Evolutionary conservation across 192 early-diverging fungal genomes (phyloP).

Genomic region (Umbelopsis vinacea): DNA sequence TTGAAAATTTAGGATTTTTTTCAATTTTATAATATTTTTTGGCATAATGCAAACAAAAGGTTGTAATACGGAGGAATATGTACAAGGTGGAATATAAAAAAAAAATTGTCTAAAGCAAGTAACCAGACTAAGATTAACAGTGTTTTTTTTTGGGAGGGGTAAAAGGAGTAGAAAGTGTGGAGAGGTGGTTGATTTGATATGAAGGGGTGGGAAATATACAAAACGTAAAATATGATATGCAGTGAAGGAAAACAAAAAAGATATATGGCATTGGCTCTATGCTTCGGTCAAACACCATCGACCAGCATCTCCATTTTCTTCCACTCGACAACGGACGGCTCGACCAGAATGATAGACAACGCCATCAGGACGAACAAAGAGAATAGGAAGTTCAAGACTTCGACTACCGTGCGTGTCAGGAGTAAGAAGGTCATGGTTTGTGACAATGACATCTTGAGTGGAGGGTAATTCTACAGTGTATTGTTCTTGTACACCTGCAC

Average conservation of each 20-base stretch:
- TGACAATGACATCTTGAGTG: conserved; percentile 41
- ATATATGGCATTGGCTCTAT: background rate
- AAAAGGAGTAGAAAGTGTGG: background rate
- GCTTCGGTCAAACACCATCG: conserved; percentile 25
- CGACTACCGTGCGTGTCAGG: conserved; percentile 27
- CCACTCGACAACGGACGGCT: conserved; percentile 27
- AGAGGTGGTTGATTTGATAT: background rate
- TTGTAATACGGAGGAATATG: background rate
- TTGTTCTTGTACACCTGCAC: conserved; percentile 20
- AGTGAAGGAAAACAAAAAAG: background rate
- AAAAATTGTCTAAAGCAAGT: background rate
- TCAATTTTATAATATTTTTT: background rate
- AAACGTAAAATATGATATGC: background rate
- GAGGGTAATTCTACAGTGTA: conserved; percentile 29
- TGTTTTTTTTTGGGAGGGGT: background rate
- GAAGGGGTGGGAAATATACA: background rate
- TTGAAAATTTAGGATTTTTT: no score
- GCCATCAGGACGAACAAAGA: conserved; percentile 39
- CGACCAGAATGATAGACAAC: conserved; percentile 38
- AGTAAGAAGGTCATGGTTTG: conserved; percentile 38
- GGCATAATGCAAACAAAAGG: background rate
- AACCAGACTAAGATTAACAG: conserved; percentile 4
- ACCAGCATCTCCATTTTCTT: conserved; percentile 25
- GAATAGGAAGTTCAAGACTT: conserved; percentile 30
- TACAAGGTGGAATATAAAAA: background rate